phyloP scores from a whole-genome alignment of 2,329 filamentous ascomycete genomes.

The Stromatinia cepivora region DNA sequence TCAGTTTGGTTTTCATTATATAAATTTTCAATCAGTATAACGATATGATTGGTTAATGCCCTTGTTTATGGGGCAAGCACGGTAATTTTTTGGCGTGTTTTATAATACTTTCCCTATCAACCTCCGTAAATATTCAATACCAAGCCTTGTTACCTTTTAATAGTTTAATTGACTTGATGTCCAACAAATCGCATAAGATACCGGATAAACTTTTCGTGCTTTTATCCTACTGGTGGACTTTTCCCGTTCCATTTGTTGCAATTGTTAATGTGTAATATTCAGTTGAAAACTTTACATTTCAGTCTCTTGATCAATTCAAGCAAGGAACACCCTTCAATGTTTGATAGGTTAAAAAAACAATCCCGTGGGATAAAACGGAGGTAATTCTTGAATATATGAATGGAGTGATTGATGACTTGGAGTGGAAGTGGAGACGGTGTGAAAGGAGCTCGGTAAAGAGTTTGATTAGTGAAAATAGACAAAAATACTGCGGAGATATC shows the following conservation, averaged over 20 bases:
- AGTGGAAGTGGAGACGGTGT: neutral
- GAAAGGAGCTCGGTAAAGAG: neutral
- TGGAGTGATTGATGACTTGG: neutral
- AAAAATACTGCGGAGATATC: neutral
- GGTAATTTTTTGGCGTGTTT: too few relatives aligned
- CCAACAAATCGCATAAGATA: neutral
- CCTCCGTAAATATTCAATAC: neutral
- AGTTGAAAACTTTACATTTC: neutral
- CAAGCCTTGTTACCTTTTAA: neutral
- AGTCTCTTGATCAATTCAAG: neutral
- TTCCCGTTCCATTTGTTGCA: neutral
- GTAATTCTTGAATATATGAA: neutral
- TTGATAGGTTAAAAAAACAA: neutral
- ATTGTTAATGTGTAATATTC: neutral
- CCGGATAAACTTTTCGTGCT: neutral
- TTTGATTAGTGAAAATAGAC: neutral
- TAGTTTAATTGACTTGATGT: too few relatives aligned
- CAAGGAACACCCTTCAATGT: neutral
- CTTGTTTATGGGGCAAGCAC: too few relatives aligned
- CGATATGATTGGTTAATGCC: too few relatives aligned
- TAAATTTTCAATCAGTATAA: too few relatives aligned
- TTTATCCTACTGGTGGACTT: neutral
- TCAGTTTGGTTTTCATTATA: too few relatives aligned
- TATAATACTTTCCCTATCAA: too few relatives aligned
- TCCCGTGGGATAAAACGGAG: neutral